Evolutionary conservation across 2,329 filamentous ascomycete genomes (phyloP).

Genomic region (Onygena corvina): DNA sequence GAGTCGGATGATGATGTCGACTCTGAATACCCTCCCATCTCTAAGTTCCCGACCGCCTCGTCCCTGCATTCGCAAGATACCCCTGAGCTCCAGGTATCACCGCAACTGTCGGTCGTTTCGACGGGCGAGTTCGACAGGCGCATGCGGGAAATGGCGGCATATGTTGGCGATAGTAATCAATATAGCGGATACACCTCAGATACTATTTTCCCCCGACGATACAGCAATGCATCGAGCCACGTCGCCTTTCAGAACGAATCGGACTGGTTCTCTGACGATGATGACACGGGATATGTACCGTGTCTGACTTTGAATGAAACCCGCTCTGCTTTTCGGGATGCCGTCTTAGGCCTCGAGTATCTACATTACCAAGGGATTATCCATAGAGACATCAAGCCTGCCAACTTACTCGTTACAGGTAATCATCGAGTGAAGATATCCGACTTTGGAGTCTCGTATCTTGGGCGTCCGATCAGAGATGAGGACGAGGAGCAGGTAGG

Average conservation of each 20-base stretch:
- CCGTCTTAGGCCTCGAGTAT: slow-evolving; percentile 84
- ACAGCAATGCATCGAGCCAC: slow-evolving; percentile 65
- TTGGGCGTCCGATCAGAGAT: slow-evolving; percentile 75
- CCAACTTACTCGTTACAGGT: slow-evolving; percentile 77
- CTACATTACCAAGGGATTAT: slow-evolving; percentile 78
- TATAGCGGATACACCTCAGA: slow-evolving; percentile 57
- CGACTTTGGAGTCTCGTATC: slow-evolving; percentile 96
- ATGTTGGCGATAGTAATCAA: slow-evolving; percentile 64
- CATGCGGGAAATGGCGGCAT: slow-evolving; percentile 25
- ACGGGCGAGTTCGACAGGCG: slow-evolving; percentile 30
- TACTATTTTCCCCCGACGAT: slow-evolving; percentile 53
- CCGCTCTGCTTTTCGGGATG: slow-evolving; percentile 78
- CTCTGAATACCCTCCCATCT: slow-evolving; percentile 23
- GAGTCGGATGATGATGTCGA: slow-evolving; percentile 42
- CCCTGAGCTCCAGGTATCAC: slow-evolving; percentile 44
- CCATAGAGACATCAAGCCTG: slow-evolving; percentile 74
- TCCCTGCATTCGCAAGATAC: slow-evolving; percentile 35
- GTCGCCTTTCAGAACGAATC: slow-evolving; percentile 34
- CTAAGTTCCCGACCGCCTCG: slow-evolving; percentile 23
- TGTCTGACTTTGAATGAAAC: slow-evolving; percentile 79
- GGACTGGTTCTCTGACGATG: slow-evolving; percentile 43
- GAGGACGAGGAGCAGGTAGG: slow-evolving; percentile 66
- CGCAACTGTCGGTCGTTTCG: slow-evolving; percentile 42
- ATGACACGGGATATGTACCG: slow-evolving; percentile 86
- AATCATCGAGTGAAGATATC: slow-evolving; percentile 91